Evolutionary conservation across 2,329 filamentous ascomycete species (phyloP).

Genomic region (Byssothecium circinans): DNA sequence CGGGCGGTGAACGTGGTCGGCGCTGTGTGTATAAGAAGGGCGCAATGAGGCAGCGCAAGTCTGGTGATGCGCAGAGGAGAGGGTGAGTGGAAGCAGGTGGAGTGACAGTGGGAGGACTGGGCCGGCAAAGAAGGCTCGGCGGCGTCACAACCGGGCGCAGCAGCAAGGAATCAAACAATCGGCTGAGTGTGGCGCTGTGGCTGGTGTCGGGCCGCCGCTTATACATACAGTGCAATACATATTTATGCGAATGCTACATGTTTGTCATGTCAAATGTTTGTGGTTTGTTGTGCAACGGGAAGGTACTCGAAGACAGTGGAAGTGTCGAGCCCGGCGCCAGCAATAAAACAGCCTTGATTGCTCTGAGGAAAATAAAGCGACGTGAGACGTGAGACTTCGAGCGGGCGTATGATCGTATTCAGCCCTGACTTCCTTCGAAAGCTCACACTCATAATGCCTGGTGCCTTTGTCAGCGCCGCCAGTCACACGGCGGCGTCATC

Average conservation of each 20-base stretch:
- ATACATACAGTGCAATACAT: too few relatives aligned
- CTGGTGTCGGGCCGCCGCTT: too few relatives aligned
- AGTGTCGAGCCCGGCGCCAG: too few relatives aligned
- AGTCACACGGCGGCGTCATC: conserved; percentile 25
- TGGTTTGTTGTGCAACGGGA: too few relatives aligned
- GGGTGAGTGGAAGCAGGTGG: conserved; percentile 20
- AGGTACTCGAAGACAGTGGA: too few relatives aligned
- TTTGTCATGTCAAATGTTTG: too few relatives aligned
- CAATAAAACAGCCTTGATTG: too few relatives aligned
- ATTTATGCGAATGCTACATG: too few relatives aligned
- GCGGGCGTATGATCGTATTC: too few relatives aligned
- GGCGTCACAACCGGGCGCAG: conserved; percentile 18
- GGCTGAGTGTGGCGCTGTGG: conserved; percentile 23
- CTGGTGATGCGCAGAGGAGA: conserved; percentile 24
- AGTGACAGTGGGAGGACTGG: conserved; percentile 24
- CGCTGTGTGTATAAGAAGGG: conserved; percentile 33
- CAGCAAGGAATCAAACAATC: neutral
- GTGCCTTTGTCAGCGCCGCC: neutral
- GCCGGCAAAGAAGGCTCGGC: neutral
- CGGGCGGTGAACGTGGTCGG: conserved; percentile 20
- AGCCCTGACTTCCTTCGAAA: too few relatives aligned
- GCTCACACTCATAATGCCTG: neutral
- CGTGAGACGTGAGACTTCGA: conserved; percentile 11
- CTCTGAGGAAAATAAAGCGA: too few relatives aligned
- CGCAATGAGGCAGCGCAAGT: conserved; percentile 20